Conservation (phyloP, 2,329 filamentous ascomycete genomes). For the Aschersonia sp. region DNA sequence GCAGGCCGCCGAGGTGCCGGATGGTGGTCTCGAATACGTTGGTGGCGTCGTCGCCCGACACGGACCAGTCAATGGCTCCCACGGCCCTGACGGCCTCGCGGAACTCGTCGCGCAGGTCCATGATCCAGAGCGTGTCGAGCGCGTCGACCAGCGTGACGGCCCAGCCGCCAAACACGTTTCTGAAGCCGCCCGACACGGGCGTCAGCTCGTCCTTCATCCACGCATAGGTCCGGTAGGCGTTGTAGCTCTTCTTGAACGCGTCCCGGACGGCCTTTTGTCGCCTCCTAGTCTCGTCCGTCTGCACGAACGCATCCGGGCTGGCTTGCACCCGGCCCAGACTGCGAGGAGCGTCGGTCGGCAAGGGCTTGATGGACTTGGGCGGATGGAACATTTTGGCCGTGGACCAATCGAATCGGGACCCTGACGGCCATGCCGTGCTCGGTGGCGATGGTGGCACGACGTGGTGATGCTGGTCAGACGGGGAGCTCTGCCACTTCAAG, state of each 20-base stretch:
- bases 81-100: constrained; percentile 35
- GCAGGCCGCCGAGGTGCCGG: constrained; percentile 35
- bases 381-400: constrained; percentile 12
- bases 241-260: constrained; percentile 29
- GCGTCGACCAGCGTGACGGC: constrained; percentile 46
- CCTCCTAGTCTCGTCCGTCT: constrained; percentile 8
- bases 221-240: constrained; percentile 34
- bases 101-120: constrained; percentile 44
- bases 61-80: constrained; percentile 34
- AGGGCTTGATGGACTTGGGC: constrained; percentile 14
- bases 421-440: not conserved
- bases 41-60: constrained; percentile 25
- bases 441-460: not conserved
- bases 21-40: constrained; percentile 42
- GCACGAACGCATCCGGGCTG: constrained; percentile 8
- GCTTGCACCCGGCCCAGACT: constrained; percentile 17
- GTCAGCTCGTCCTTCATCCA: constrained; percentile 39
- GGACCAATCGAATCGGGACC: constrained; percentile 16
- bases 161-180: constrained; percentile 38
- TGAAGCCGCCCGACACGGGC: constrained; percentile 30
- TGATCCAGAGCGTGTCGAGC: constrained; percentile 48
- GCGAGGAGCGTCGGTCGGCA: constrained; percentile 12
- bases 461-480: not conserved
- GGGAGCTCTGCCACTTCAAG: not conserved
- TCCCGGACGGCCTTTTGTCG: constrained; percentile 23